Evolutionary conservation across 2,329 filamentous ascomycete genomes (phyloP).

Genomic region (Davidsoniella eucalypti): DNA sequence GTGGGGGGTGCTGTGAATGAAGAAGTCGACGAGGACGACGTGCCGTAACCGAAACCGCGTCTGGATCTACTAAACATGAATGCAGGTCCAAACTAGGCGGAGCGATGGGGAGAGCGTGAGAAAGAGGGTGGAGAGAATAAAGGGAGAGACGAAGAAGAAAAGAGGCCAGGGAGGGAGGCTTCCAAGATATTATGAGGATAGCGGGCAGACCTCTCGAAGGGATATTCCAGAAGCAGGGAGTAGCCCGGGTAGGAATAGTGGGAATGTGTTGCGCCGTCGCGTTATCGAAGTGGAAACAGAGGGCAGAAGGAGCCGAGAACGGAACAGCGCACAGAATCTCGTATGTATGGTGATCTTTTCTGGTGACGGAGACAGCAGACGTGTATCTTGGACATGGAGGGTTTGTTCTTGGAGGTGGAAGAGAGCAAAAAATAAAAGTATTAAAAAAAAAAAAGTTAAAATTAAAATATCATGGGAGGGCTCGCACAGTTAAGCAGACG

Average conservation of each 20-base stretch:
- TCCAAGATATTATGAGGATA: background rate
- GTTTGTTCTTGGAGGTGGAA: background rate
- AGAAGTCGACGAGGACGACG: conserved; percentile 5
- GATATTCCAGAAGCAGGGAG: background rate
- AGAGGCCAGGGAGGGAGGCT: too few species aligned
- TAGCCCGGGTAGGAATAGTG: background rate
- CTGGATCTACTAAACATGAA: conserved; percentile 8
- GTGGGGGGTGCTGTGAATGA: conserved; percentile 1
- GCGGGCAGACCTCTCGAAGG: background rate
- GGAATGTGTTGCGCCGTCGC: background rate
- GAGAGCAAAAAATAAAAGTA: background rate
- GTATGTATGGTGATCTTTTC: too few species aligned
- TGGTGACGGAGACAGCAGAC: background rate
- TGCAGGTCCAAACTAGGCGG: background rate
- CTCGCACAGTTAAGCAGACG: background rate
- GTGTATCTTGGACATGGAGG: background rate
- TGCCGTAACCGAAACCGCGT: conserved; percentile 5
- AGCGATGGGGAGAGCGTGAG: background rate
- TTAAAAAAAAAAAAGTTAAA: background rate
- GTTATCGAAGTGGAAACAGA: background rate
- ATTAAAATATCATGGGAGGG: background rate
- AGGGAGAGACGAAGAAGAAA: too few species aligned
- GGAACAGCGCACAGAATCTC: background rate
- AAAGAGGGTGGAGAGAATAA: background rate
- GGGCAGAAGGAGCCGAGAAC: background rate